Conservation (phyloP, 106 monocot genomes). For the Phalaenopsis aphrodite region DNA sequence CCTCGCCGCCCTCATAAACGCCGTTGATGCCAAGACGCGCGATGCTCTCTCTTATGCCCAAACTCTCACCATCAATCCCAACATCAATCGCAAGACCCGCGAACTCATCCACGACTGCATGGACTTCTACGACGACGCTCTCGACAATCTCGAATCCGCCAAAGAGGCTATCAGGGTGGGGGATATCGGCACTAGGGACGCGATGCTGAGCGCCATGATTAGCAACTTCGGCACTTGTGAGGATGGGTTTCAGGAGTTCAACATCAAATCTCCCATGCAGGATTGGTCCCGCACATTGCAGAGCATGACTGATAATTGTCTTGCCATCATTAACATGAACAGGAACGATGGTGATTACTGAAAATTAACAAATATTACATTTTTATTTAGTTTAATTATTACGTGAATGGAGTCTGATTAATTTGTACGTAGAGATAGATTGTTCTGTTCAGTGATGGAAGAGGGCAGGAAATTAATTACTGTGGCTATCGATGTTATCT, state of each 20-base stretch:
- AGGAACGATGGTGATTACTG: background rate
- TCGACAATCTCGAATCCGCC: slow-evolving; percentile 1
- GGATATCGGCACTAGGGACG: background rate
- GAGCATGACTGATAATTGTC: slow-evolving; percentile 9
- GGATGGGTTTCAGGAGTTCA: slow-evolving; percentile 1
- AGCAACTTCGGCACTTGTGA: slow-evolving; percentile 1
- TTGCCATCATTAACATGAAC: background rate
- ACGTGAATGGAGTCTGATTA: too few relatives aligned
- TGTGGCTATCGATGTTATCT: too few relatives aligned
- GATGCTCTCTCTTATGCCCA: background rate
- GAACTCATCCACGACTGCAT: slow-evolving; percentile 5
- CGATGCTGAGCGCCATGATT: slow-evolving; percentile 8
- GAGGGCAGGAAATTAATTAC: too few relatives aligned
- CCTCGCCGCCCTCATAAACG: background rate
- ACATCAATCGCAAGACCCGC: background rate
- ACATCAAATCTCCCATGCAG: background rate
- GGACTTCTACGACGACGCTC: background rate
- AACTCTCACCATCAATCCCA: background rate
- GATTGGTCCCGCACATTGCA: background rate
- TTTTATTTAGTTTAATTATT: too few relatives aligned
- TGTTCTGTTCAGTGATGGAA: too few relatives aligned
- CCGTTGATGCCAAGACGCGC: background rate
- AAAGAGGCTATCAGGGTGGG: background rate
- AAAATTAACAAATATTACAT: background rate
- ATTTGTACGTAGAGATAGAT: too few relatives aligned